Evolutionary conservation across 805 yeast genomes (phyloP).

Genomic region (Sugiyamaella marilandica): DNA sequence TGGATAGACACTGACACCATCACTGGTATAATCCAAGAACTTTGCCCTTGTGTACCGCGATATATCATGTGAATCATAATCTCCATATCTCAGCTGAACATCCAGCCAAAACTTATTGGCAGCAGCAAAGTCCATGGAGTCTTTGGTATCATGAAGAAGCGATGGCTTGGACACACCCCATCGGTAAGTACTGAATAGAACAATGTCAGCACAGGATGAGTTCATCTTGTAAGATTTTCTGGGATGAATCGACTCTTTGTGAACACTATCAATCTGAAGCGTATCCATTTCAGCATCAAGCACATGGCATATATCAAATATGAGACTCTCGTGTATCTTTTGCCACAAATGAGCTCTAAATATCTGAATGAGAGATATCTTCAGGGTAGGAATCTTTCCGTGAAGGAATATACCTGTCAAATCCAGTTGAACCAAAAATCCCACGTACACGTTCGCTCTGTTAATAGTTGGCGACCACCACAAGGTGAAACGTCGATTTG

Average conservation of each 20-base stretch:
- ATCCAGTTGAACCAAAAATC: conserved; percentile 92
- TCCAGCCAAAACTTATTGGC: conserved; percentile 84
- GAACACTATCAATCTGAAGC: conserved; percentile 77
- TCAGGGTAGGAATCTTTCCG: conserved; percentile 96
- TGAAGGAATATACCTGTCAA: conserved; percentile 94
- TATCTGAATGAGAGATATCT: conserved; percentile 90
- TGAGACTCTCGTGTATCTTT: conserved; percentile 93
- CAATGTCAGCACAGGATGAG: conserved; percentile 89
- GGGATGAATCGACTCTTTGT: conserved; percentile 92
- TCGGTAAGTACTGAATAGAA: conserved; percentile 63
- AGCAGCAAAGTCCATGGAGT: conserved; percentile 51
- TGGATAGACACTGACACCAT: conserved; percentile 79
- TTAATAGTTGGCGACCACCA: conserved; percentile 99
- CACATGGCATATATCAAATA: conserved; percentile 88
- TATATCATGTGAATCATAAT: conserved; percentile 95
- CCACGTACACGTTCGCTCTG: conserved; percentile 96
- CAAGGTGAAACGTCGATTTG: conserved; percentile 90
- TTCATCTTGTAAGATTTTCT: conserved; percentile 96
- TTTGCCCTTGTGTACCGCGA: conserved; percentile 91
- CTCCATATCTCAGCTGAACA: conserved; percentile 92
- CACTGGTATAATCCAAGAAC: conserved; percentile 87
- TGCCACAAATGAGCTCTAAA: conserved; percentile 99
- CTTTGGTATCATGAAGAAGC: conserved; percentile 64
- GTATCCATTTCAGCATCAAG: conserved; percentile 82
- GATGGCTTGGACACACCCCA: conserved; percentile 84